A percentile compares a stretch with the other conserved stretches of the same genome.
phyloP scores from a whole-genome alignment of 257 asterid species.

The Nicotiana noctiflora region DNA sequence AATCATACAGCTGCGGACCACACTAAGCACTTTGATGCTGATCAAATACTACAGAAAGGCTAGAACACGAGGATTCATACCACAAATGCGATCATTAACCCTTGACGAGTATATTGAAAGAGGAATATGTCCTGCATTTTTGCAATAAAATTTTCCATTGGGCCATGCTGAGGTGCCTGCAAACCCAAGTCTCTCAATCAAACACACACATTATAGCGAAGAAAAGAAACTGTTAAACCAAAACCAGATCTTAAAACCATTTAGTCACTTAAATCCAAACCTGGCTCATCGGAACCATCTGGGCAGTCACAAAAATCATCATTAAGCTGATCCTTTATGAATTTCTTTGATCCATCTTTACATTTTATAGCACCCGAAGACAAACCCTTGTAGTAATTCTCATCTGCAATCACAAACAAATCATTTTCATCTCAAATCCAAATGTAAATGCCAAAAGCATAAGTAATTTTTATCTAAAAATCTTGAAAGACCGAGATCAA shows the following conservation, averaged over 20 bases:
- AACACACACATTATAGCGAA: neutral
- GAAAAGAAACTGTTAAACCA: neutral
- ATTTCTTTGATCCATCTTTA: constrained; percentile 72
- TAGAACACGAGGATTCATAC: constrained; percentile 28
- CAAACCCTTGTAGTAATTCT: constrained; percentile 42
- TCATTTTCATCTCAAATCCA: neutral
- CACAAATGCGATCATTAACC: constrained; percentile 93
- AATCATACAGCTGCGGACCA: neutral
- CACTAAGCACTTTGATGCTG: neutral
- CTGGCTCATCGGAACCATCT: constrained; percentile 98
- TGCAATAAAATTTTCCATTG: constrained; percentile 75
- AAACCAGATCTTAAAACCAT: neutral
- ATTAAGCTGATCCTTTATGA: constrained; percentile 64
- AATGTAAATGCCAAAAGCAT: neutral
- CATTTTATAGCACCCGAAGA: constrained; percentile 57
- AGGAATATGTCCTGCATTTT: constrained; percentile 79
- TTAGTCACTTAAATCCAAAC: constrained; percentile 16
- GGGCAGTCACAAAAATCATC: constrained; percentile 95
- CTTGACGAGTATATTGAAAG: constrained; percentile 62
- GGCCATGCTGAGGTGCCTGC: constrained; percentile 99
- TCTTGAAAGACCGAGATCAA: neutral
- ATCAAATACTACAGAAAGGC: neutral
- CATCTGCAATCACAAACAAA: constrained; percentile 43
- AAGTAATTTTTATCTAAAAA: neutral
- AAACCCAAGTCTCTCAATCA: constrained; percentile 14